Base-by-base conservation (phyloP, 2,329 filamentous ascomycete genomes). In the Emergomyces africanus region DNA sequence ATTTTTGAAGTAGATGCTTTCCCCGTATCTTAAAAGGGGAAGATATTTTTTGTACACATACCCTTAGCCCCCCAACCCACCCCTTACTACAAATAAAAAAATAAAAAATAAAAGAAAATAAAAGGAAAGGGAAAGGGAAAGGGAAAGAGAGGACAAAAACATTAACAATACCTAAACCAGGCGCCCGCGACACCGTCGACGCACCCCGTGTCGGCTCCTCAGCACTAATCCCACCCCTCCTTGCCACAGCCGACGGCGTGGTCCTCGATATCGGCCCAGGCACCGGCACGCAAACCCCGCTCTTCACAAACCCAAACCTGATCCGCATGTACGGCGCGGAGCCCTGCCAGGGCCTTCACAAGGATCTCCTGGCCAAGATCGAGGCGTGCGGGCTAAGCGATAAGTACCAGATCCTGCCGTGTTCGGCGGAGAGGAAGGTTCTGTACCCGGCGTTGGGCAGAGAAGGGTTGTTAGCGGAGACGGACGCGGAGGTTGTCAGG, bases 251-350 rank as follows among this genome's bases (percentile, higher is more conserved):
- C 1, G 65, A 65, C 1, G 78, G 78, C 2, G 62, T 71, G 3
- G 75, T 80, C 20, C 70, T 80, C 3, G 78, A 80, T 62, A 70
- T 80, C 35, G 78, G 78, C 5, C 81, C 81, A 0, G 81, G 81
- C 4, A 78, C 72, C 35, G 81, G 81, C 37, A 73, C 77, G 15
- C 76, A 81, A 58, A 71, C 82, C 54, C 69, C 70, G 0, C 72
- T 74, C 51, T 79, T 82, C 61, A 68, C 71, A 8, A 67, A 72
- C 58, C 68, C 70, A 6, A 66, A 69, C 1, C 75, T 82, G 60
- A 72, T 64, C 9, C 70, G 71, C 15, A 75, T 83, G 49, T 83
- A 82, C 62, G 81, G 79, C 50, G 75, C 79, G 1, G 81, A 83
- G 64, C 81, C 81, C 0, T 78, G 77, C 46, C 60, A 65, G 3